These are phyloP conservation scores for Cajanus cajan DNA, from an alignment of 306 rosid genomes.

Conservation along the genomic window DNA sequence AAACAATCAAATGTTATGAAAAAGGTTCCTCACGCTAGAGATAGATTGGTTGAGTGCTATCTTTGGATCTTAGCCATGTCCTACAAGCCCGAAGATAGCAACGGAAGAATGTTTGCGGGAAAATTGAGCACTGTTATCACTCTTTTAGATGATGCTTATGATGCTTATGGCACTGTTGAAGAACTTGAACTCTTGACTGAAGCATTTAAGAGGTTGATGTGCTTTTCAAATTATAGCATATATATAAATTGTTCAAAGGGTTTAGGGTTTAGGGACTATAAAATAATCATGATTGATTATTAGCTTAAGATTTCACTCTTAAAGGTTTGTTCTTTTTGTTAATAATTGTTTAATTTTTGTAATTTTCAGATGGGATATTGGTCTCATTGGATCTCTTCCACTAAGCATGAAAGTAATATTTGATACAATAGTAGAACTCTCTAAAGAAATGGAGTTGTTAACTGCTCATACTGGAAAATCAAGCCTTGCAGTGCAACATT, in stretches of 20 bases:
- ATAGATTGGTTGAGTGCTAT: constrained; percentile 38
- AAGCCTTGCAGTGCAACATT: no score
- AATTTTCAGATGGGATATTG: no score
- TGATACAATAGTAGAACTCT: no score
- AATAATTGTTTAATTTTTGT: no score
- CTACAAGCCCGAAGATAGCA: constrained; percentile 12
- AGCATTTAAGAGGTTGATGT: constrained; percentile 35
- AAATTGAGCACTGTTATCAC: constrained; percentile 20
- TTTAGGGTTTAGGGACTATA: no score
- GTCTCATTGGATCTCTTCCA: no score
- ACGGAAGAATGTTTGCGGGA: constrained; percentile 14
- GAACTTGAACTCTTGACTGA: constrained; percentile 45
- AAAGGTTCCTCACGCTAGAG: constrained; percentile 33
- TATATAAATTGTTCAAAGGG: neutral
- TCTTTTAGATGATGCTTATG: constrained; percentile 41
- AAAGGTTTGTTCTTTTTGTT: neutral
- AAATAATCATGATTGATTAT: neutral
- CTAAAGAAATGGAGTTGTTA: no score
- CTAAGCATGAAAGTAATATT: no score
- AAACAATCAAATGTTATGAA: constrained; percentile 21
- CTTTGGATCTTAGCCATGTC: constrained; percentile 15
- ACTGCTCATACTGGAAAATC: no score
- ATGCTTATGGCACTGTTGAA: constrained; percentile 40
- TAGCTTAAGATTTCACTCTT: neutral
- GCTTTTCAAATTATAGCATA: neutral